Evolutionary conservation across 75 land plant genomes (phyloP).

Genomic region (Adiantum capillusveneris): DNA sequence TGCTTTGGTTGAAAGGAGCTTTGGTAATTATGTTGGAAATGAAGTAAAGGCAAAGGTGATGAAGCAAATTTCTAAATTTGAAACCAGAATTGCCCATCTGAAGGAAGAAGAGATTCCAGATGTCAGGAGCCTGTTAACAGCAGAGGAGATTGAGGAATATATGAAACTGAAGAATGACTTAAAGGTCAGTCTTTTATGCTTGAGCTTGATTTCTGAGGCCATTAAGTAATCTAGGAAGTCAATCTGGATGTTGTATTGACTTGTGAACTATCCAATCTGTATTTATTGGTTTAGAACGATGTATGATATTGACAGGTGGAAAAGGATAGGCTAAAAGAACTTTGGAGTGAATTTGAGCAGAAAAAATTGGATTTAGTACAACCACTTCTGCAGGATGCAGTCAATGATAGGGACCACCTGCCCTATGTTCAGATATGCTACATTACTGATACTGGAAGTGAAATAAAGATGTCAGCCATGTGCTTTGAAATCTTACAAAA

Average conservation of each 20-base stretch:
- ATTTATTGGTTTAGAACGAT: too few relatives aligned
- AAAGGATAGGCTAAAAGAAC: slow-evolving; percentile 41
- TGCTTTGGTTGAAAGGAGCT: slow-evolving; percentile 86
- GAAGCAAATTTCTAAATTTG: slow-evolving; percentile 51
- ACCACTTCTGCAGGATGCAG: slow-evolving; percentile 34
- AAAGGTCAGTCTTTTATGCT: slow-evolving; percentile 21
- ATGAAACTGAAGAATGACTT: slow-evolving; percentile 48
- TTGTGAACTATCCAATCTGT: too few relatives aligned
- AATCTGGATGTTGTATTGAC: too few relatives aligned
- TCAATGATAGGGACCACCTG: slow-evolving; percentile 32
- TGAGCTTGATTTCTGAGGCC: not conserved
- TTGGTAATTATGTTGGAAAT: slow-evolving; percentile 97
- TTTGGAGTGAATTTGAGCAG: slow-evolving; percentile 39
- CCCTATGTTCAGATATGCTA: slow-evolving; percentile 67
- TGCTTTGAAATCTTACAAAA: slow-evolving; percentile 45
- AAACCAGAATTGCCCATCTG: slow-evolving; percentile 53
- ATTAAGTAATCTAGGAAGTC: too few relatives aligned
- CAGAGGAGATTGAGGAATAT: slow-evolving; percentile 49
- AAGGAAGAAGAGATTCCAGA: slow-evolving; percentile 43
- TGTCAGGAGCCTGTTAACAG: slow-evolving; percentile 40
- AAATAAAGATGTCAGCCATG: slow-evolving; percentile 58
- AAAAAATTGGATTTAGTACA: slow-evolving; percentile 43
- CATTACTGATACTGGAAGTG: slow-evolving; percentile 45
- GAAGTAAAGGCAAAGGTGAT: slow-evolving; percentile 82
- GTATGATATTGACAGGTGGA: slow-evolving; percentile 40